A percentile compares a stretch with the other conserved stretches of the same genome.
Conservation (phyloP, 1,139 yeast genomes). For the Neolecta irregularis region DNA sequence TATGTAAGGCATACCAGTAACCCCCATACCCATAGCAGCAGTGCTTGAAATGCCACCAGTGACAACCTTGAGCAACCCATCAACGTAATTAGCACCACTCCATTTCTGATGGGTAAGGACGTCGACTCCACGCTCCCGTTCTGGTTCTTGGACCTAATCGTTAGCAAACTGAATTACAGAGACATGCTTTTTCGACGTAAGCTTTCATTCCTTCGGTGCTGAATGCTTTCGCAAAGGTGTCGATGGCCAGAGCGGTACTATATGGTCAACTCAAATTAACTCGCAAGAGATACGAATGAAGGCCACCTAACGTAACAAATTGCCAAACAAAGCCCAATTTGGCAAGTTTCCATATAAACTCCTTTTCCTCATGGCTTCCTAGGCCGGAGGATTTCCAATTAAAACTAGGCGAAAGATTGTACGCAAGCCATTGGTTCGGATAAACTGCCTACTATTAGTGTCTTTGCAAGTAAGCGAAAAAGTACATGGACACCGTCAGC, state of each 20-base stretch:
- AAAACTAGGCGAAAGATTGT: conserved; percentile 91
- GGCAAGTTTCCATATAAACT: conserved; percentile 58
- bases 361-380: conserved; percentile 74
- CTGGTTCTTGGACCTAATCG: conserved; percentile 79
- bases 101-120: conserved; percentile 96
- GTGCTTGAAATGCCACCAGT: conserved; percentile 93
- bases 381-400: conserved; percentile 87
- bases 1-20: too few relatives aligned
- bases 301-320: conserved; percentile 92
- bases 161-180: too few relatives aligned
- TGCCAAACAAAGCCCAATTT: conserved; percentile 94
- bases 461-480: too few relatives aligned
- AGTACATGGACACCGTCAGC: conserved; percentile 85
- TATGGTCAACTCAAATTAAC: too few relatives aligned
- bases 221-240: conserved; percentile 67
- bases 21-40: conserved; percentile 98
- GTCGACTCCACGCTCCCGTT: conserved; percentile 79
- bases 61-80: conserved; percentile 73
- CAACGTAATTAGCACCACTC: conserved; percentile 98
- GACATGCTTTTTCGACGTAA: conserved; percentile 71
- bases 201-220: conserved; percentile 86
- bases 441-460: too few relatives aligned
- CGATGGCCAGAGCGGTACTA: conserved; percentile 83
- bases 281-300: too few relatives aligned
- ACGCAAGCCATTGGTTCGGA: conserved; percentile 91